Conservation (phyloP, 2,329 filamentous ascomycete genomes). For the Ascochyta koolunga region DNA sequence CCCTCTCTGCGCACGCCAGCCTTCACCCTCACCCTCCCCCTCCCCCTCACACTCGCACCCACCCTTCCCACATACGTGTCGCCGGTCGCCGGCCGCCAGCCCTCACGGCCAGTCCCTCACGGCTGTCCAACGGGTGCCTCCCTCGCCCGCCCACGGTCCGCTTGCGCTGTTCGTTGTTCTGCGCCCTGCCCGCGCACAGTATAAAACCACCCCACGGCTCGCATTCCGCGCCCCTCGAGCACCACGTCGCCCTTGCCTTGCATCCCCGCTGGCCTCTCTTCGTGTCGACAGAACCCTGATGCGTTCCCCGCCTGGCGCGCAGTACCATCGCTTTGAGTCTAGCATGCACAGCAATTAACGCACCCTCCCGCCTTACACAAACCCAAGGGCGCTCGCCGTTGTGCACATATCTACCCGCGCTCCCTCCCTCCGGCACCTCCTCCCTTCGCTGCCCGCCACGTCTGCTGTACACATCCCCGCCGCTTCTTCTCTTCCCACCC, state of each 20-base stretch:
- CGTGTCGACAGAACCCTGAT: slow-evolving; percentile 40
- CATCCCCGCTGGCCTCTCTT: slow-evolving; percentile 32
- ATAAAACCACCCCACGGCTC: slow-evolving; percentile 10
- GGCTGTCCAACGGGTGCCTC: neutral
- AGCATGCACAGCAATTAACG: slow-evolving; percentile 48
- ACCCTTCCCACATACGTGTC: neutral
- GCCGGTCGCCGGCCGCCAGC: slow-evolving; percentile 2
- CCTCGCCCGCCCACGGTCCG: slow-evolving; percentile 11
- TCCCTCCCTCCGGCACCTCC: slow-evolving; percentile 25
- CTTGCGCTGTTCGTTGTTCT: neutral
- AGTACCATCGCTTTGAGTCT: slow-evolving; percentile 46
- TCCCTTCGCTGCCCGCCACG: slow-evolving; percentile 34
- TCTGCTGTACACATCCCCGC: slow-evolving; percentile 36
- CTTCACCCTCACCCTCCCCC: neutral
- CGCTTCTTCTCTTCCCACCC: slow-evolving; percentile 27
- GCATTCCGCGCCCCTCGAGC: slow-evolving; percentile 13
- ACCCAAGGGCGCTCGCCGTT: slow-evolving; percentile 34
- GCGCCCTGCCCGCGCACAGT: slow-evolving; percentile 1
- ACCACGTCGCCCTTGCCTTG: slow-evolving; percentile 43
- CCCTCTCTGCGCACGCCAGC: neutral
- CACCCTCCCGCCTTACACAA: slow-evolving; percentile 36
- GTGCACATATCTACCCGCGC: slow-evolving; percentile 40
- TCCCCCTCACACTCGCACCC: neutral
- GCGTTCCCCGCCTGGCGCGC: slow-evolving; percentile 48
- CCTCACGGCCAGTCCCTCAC: neutral